phyloP scores from a whole-genome alignment of 164 flowering plant genomes.

The Vitis rupestris region DNA sequence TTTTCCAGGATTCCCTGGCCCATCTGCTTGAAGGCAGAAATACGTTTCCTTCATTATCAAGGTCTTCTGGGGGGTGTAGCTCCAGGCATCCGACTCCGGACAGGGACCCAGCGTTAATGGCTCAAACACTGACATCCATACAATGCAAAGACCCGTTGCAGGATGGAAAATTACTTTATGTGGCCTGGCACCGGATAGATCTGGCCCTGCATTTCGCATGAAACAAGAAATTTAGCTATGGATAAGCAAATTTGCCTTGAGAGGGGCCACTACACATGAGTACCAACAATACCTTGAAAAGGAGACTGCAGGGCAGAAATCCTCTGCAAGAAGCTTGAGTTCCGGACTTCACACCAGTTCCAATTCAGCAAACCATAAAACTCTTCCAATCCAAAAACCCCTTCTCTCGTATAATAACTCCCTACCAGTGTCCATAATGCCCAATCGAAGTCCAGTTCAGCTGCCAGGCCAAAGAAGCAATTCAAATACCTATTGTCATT shows the following conservation, averaged over 20 bases:
- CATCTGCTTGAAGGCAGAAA: slow-evolving; percentile 59
- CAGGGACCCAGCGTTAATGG: slow-evolving; percentile 66
- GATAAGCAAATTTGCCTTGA: too few species aligned
- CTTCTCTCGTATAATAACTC: slow-evolving; percentile 72
- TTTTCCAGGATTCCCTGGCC: slow-evolving; percentile 35
- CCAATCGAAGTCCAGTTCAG: slow-evolving; percentile 80
- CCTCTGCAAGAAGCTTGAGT: slow-evolving; percentile 45
- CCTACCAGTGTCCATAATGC: slow-evolving; percentile 78
- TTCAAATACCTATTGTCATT: slow-evolving; percentile 74
- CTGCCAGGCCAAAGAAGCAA: slow-evolving; percentile 70
- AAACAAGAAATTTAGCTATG: background rate
- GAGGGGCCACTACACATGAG: too few species aligned
- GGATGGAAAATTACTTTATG: slow-evolving; percentile 69
- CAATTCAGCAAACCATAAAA: slow-evolving; percentile 52
- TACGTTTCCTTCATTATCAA: slow-evolving; percentile 43
- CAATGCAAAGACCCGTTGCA: slow-evolving; percentile 60
- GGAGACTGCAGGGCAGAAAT: slow-evolving; percentile 61
- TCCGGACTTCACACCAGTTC: slow-evolving; percentile 57
- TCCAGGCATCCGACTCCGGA: slow-evolving; percentile 52
- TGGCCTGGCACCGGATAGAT: slow-evolving; percentile 24
- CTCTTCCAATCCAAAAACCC: slow-evolving; percentile 58
- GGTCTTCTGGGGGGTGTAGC: slow-evolving; percentile 38
- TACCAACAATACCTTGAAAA: slow-evolving; percentile 47
- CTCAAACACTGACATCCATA: slow-evolving; percentile 25
- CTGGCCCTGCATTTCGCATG: slow-evolving; percentile 66